Evolutionary conservation across 805 yeast genomes (phyloP), one percentile per base, ranked within the genome.

Genomic region (Candida broadrunensis): DNA sequence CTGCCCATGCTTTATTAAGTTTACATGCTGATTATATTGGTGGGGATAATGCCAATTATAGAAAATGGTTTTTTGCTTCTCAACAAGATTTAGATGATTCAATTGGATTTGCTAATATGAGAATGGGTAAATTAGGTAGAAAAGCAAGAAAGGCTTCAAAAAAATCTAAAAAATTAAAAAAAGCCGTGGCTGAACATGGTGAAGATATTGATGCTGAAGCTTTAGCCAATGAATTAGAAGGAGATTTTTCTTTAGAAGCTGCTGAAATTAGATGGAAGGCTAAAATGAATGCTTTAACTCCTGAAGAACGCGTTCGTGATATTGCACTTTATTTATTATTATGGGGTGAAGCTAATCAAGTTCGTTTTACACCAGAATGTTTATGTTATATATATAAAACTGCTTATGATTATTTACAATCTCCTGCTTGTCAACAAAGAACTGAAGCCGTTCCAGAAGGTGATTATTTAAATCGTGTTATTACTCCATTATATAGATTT

Each of bases 321-420:
- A 67, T 86, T 52, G 83, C 90, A 12, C 69, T 86, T 47, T 86
- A 85, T 67, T 70, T 86, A 46, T 71, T 86, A 54, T 66, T 84
- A 52, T 86, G 95, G 95, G 95, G 95, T 72, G 95, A 86, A 70
- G 90, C 93, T 26, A 86, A 86, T 67, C 93, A 86, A 72, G 95
- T 91, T 44, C 85, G 99, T 68, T 93, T 93, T 72, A 85, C 93
- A 42, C 78, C 85, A 5, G 97, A 89, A 74, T 77, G 85, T 70
- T 71, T 93, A 48, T 88, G 97, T 78, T 93, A 86, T 77, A 83
- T 93, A 58, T 95, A 82, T 79, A 91, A 95, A 74, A 87, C 95
- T 65, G 96, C 97, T 43, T 77, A 77, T 50, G 99, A 93, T 67
- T 90, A 93, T 69, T 75, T 88, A 61, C 70, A 78, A 47, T 87